Evolutionary conservation across 805 yeast species (phyloP), one percentile per base, ranked within the genome.

Genomic region (Saturnispora hagleri): DNA sequence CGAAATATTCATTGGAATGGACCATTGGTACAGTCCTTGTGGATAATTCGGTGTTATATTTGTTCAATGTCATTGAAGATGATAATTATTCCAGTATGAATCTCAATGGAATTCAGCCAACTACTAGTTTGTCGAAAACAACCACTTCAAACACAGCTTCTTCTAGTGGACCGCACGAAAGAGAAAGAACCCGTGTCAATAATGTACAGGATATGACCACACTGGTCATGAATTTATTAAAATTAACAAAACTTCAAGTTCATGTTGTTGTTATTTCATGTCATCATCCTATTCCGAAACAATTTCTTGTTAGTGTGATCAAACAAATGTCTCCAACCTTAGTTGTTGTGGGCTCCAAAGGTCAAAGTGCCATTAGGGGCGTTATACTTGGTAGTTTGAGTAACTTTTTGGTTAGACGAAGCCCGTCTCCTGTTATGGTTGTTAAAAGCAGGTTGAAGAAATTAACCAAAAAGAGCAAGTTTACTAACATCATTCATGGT

Each of bases 1-100:
- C 95, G 2, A 73, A 75, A 38, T 86, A 85, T 65, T 93, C 97
- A 0, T 72, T 90, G 22, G 93, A 88, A 60, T 89, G 96, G 86
- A 79, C 89, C 43, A 73, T 90, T 58, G 97, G 97, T 2, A 79
- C 95, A 0, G 84, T 89, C 0, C 73, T 89, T 46, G 84, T 82
- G 22, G 89, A 87, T 61, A 93, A 93, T 0, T 85, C 89, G 50
- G 88, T 89, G 0, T 67, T 89, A 51, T 87, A 86, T 63, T 78
- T 88, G 20, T 80, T 88, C 26, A 77, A 79, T 57, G 83, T 79
- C 12, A 73, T 75, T 52, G 82, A 77, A 58, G 73, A 70, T 53
- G 70, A 70, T 40, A 68, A 65, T 22, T 62, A 63, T 28, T 62
- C 72, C 0, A 63, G 69, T 2, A 62, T 67, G 65, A 58, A 65